Evolutionary conservation across 2,329 filamentous ascomycete species (phyloP).

Genomic region (Aureobasidium sp.): DNA sequence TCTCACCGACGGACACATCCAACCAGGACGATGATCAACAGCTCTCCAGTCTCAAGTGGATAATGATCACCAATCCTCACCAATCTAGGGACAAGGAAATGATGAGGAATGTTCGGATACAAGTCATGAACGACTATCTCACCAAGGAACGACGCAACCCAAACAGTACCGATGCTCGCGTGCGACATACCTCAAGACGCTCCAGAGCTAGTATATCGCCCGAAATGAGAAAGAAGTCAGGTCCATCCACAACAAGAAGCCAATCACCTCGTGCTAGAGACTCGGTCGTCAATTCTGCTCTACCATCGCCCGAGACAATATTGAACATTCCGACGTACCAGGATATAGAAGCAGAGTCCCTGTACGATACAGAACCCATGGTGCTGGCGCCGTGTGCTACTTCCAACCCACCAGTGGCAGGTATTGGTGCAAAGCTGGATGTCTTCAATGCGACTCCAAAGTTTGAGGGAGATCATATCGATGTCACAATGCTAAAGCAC

Average conservation of each 20-base stretch:
- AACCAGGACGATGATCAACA: neutral
- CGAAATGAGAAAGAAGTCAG: neutral
- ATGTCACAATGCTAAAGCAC: conserved; percentile 21
- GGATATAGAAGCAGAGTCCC: neutral
- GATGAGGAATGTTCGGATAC: conserved; percentile 22
- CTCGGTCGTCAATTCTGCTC: neutral
- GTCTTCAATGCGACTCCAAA: conserved; percentile 1
- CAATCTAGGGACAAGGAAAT: conserved; percentile 21
- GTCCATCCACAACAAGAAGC: neutral
- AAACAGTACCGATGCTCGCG: conserved; percentile 18
- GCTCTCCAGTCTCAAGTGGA: conserved; percentile 16
- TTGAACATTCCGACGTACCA: neutral
- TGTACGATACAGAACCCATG: neutral
- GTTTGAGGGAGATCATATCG: conserved; percentile 13
- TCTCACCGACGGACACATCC: neutral
- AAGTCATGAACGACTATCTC: conserved; percentile 26
- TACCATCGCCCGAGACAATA: neutral
- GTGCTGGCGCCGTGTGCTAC: neutral
- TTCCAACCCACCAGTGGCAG: neutral
- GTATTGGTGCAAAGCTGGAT: conserved; percentile 1
- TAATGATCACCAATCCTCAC: conserved; percentile 20
- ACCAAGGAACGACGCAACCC: conserved; percentile 22
- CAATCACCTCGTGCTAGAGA: neutral
- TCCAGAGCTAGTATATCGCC: neutral
- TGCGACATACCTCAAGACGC: neutral